phyloP scores from a whole-genome alignment of 352 stramenopile species.

The Phytopythium montanum region DNA sequence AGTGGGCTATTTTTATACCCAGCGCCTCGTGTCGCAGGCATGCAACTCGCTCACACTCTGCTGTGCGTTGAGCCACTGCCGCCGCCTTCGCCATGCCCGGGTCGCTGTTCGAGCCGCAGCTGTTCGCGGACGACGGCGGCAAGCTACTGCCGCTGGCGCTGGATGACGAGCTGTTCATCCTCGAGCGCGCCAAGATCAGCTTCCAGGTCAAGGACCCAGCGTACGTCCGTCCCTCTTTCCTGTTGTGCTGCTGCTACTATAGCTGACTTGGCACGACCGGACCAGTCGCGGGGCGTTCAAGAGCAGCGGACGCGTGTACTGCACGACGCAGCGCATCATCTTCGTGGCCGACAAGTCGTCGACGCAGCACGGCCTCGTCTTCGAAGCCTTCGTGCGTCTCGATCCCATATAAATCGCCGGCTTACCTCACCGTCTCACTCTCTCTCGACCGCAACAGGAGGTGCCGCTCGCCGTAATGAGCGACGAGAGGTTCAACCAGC shows the following conservation, averaged over 20 bases:
- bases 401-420: too few species aligned
- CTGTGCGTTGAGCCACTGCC: too few species aligned
- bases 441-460: conserved; percentile 36
- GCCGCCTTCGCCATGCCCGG: too few species aligned
- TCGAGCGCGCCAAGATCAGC: conserved; percentile 73
- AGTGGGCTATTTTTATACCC: too few species aligned
- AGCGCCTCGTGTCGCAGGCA: too few species aligned
- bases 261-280: too few species aligned
- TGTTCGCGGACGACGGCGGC: conserved; percentile 65
- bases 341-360: conserved; percentile 74
- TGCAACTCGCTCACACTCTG: too few species aligned
- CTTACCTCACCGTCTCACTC: neutral
- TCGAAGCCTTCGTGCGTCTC: conserved; percentile 63
- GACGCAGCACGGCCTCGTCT: conserved; percentile 61
- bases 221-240: conserved; percentile 21
- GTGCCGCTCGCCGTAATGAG: conserved; percentile 75
- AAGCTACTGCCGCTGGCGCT: conserved; percentile 74
- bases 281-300: conserved; percentile 38
- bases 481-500: conserved; percentile 89
- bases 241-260: neutral
- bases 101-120: conserved; percentile 44
- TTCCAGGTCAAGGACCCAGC: conserved; percentile 63
- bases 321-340: conserved; percentile 82
- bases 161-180: conserved; percentile 82
- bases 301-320: conserved; percentile 79